phyloP scores from a whole-genome alignment of 768 basidiomycete species.

The Boletus rubropictus region DNA sequence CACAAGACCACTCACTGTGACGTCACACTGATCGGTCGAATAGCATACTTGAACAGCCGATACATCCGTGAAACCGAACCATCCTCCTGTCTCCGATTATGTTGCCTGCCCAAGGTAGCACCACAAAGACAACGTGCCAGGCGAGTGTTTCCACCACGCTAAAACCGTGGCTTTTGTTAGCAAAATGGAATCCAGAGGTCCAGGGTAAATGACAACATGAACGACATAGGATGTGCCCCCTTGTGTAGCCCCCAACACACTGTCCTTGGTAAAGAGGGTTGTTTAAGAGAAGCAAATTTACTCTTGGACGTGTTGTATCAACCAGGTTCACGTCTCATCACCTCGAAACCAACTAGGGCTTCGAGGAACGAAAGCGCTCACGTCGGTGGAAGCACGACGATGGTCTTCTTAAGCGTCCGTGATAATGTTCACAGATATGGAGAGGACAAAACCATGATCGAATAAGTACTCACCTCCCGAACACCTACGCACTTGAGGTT shows the following conservation, averaged over 20 bases:
- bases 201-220: background rate
- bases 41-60: constrained; percentile 78
- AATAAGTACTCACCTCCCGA: constrained; percentile 45
- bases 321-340: constrained; percentile 42
- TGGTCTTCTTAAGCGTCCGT: constrained; percentile 91
- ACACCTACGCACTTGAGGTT: constrained; percentile 16
- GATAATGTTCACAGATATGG: background rate
- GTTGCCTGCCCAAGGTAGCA: constrained; percentile 70
- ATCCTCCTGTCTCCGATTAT: constrained; percentile 38
- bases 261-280: constrained; percentile 74
- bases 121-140: constrained; percentile 76
- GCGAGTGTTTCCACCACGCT: constrained; percentile 61
- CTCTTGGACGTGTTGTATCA: constrained; percentile 96
- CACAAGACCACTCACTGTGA: constrained; percentile 48
- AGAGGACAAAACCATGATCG: background rate
- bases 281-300: constrained; percentile 60
- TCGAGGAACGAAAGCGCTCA: constrained; percentile 26
- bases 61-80: constrained; percentile 41
- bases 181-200: constrained; percentile 15
- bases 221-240: constrained; percentile 55
- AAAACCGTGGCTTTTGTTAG: constrained; percentile 9
- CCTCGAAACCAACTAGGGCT: constrained; percentile 57
- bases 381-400: constrained; percentile 70
- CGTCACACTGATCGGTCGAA: constrained; percentile 59
- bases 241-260: constrained; percentile 85